These are phyloP conservation scores for Castanea sativa DNA, from an alignment of 306 rosid species.

Conservation along the genomic window DNA sequence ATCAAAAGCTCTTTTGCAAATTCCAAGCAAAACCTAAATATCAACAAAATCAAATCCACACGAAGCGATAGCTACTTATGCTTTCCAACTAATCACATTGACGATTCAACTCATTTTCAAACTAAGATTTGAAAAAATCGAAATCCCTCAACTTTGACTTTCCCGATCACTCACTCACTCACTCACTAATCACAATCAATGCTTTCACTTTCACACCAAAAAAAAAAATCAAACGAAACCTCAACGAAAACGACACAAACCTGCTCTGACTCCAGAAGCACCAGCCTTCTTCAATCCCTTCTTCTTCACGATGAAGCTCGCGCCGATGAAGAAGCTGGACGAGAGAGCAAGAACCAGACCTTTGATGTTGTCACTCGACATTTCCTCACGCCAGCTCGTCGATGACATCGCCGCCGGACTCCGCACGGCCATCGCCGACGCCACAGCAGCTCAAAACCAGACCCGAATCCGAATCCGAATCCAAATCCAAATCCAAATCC, in stretches of 20 bases:
- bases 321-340: constrained; percentile 84
- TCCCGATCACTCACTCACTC: too few species aligned
- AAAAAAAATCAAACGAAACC: neutral
- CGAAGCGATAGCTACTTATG: too few species aligned
- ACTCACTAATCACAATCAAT: too few species aligned
- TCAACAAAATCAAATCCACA: too few species aligned
- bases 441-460: constrained; percentile 14
- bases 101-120: neutral
- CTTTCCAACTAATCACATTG: neutral
- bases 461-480: too few species aligned
- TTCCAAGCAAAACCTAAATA: too few species aligned
- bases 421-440: constrained; percentile 11
- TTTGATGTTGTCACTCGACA: constrained; percentile 79
- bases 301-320: constrained; percentile 85
- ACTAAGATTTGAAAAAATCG: neutral
- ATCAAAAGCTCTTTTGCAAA: too few species aligned
- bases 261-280: constrained; percentile 85
- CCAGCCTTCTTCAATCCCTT: constrained; percentile 94
- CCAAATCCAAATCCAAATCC: too few species aligned
- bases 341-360: constrained; percentile 80
- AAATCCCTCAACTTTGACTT: too few species aligned
- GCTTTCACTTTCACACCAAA: too few species aligned
- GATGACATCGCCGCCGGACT: constrained; percentile 4
- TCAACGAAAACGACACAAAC: constrained; percentile 21
- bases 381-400: constrained; percentile 73